These are phyloP conservation scores for sunflower (Helianthus annuus) DNA, from an alignment of 129 eudicot species.

Conservation along the genomic window HanXRQr2.0-SUNRISE NC_035442.2:102565-103064, in stretches of 20 bases:
- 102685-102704: slow-evolving; percentile 88
- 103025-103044: too few relatives aligned
- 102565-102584: slow-evolving; percentile 86
- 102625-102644: slow-evolving; percentile 73
- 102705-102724: slow-evolving; percentile 76
- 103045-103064: too few relatives aligned
- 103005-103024: too few relatives aligned
- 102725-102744: slow-evolving; percentile 81
- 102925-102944: too few relatives aligned
- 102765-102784: slow-evolving; percentile 80
- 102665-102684: slow-evolving; percentile 89
- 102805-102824: slow-evolving; percentile 99
- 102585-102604: slow-evolving; percentile 73
- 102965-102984: too few relatives aligned
- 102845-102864: background rate
- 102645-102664: slow-evolving; percentile 91
- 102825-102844: slow-evolving; percentile 58
- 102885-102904: too few relatives aligned
- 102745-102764: slow-evolving; percentile 82
- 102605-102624: slow-evolving; percentile 80
- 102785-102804: slow-evolving; percentile 83
- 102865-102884: too few relatives aligned
- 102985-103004: too few relatives aligned
- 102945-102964: too few relatives aligned
- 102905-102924: too few relatives aligned